These are phyloP conservation scores for Zygotorulaspora chibaensis DNA, from an alignment of 805 yeast genomes.

Conservation along the genomic window DNA sequence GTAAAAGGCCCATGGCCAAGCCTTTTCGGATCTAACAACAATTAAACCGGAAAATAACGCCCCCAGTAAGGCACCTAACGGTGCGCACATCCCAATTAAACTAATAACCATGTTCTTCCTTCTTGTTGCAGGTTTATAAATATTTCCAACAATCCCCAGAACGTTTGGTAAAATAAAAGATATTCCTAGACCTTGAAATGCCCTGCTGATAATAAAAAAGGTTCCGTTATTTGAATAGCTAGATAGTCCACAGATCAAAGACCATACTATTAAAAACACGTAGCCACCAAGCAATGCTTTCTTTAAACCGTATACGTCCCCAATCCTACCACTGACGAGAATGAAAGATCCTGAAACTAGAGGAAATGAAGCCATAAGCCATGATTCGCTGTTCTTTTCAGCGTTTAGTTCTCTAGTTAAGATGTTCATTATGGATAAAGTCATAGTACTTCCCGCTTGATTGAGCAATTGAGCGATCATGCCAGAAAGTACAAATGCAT, in stretches of 20 bases:
- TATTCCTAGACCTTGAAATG: slow-evolving; percentile 60
- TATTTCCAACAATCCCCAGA: slow-evolving; percentile 49
- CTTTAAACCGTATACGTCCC: slow-evolving; percentile 67
- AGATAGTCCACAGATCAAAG: slow-evolving; percentile 56
- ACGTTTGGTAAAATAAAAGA: slow-evolving; percentile 57
- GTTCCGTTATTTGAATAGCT: slow-evolving; percentile 45
- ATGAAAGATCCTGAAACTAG: slow-evolving; percentile 71
- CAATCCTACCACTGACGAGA: slow-evolving; percentile 61
- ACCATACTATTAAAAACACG: slow-evolving; percentile 52
- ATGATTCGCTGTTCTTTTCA: slow-evolving; percentile 38
- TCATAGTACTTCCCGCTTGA: slow-evolving; percentile 40
- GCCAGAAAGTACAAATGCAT: slow-evolving; percentile 26
- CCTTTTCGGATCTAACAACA: slow-evolving; percentile 19
- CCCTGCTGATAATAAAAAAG: slow-evolving; percentile 51
- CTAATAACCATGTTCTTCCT: slow-evolving; percentile 51
- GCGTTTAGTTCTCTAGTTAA: slow-evolving; percentile 35
- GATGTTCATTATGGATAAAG: slow-evolving; percentile 36
- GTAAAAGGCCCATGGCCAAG: slow-evolving; percentile 34
- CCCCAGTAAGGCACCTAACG: slow-evolving; percentile 55
- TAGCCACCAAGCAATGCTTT: slow-evolving; percentile 52
- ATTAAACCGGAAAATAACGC: slow-evolving; percentile 48
- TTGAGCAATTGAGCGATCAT: slow-evolving; percentile 39
- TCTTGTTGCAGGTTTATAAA: slow-evolving; percentile 42
- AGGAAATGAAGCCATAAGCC: slow-evolving; percentile 73
- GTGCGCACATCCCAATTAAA: slow-evolving; percentile 55